phyloP scores from a whole-genome alignment of 1,284 basidiomycete species.

The Prillingera fragicola region DNA sequence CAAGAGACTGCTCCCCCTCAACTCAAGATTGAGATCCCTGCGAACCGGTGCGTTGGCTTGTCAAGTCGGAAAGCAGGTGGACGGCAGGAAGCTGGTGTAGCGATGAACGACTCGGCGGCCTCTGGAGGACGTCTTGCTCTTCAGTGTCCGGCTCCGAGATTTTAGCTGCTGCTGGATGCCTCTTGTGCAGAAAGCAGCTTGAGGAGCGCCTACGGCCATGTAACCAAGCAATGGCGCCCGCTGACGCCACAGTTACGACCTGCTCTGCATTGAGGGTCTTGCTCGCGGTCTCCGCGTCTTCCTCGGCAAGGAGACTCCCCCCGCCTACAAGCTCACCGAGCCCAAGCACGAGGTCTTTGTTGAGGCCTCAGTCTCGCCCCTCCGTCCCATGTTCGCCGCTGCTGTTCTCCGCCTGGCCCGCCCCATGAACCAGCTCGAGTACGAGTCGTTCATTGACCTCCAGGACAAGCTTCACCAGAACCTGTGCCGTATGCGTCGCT shows the following conservation, averaged over 20 bases:
- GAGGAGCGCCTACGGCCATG: conserved; percentile 2
- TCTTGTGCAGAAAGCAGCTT: too few relatives aligned
- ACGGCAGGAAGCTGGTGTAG: too few relatives aligned
- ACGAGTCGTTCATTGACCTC: conserved; percentile 95
- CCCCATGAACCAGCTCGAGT: conserved; percentile 76
- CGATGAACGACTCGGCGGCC: too few relatives aligned
- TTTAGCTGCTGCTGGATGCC: too few relatives aligned
- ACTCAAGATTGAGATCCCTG: conserved; percentile 98
- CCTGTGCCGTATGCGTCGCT: conserved; percentile 78
- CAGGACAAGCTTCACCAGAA: conserved; percentile 99
- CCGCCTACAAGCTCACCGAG: conserved; percentile 64
- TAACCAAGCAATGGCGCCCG: neutral
- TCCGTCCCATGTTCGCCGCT: conserved; percentile 86
- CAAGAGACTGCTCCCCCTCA: conserved; percentile 77
- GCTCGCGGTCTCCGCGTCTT: conserved; percentile 81
- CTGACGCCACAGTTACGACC: conserved; percentile 70
- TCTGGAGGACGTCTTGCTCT: too few relatives aligned
- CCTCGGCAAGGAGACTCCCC: conserved; percentile 65
- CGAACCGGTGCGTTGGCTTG: conserved; percentile 71
- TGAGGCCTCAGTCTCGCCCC: conserved; percentile 66
- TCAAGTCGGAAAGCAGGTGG: too few relatives aligned
- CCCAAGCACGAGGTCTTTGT: conserved; percentile 63
- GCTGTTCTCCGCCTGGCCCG: conserved; percentile 84
- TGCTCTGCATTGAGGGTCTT: conserved; percentile 96
- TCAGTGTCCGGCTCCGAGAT: too few relatives aligned